These are phyloP conservation scores for Termitomyces sp. DNA, from an alignment of 768 basidiomycete genomes.

Conservation along the genomic window DNA sequence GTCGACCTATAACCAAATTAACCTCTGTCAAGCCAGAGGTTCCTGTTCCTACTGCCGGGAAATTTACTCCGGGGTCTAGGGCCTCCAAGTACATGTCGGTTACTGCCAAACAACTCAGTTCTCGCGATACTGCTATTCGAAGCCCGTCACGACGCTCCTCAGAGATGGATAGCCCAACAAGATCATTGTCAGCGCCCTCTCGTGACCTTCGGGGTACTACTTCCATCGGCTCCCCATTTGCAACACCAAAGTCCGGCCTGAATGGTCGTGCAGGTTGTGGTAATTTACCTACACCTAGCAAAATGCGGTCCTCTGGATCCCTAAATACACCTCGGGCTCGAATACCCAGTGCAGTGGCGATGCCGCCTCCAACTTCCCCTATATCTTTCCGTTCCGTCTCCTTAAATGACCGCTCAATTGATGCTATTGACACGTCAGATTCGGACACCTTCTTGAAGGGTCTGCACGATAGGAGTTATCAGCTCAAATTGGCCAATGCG, in stretches of 20 bases:
- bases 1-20: constrained; percentile 26
- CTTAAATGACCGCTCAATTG: constrained; percentile 23
- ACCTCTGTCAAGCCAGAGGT: constrained; percentile 24
- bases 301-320: constrained; percentile 29
- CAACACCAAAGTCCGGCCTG: constrained; percentile 57
- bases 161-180: constrained; percentile 21
- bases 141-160: constrained; percentile 25
- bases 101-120: constrained; percentile 77
- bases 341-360: constrained; percentile 67
- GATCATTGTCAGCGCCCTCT: constrained; percentile 25
- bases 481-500: constrained; percentile 26
- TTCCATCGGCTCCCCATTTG: constrained; percentile 57
- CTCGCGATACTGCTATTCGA: constrained; percentile 28
- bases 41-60: constrained; percentile 29
- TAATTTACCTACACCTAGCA: constrained; percentile 27
- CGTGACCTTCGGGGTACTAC: constrained; percentile 30
- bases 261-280: constrained; percentile 29
- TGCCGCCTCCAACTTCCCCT: constrained; percentile 79
- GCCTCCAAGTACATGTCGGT: constrained; percentile 81
- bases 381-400: constrained; percentile 34
- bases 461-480: constrained; percentile 33
- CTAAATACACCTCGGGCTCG: constrained; percentile 59
- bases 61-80: constrained; percentile 77
- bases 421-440: constrained; percentile 21
- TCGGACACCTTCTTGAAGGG: constrained; percentile 26